Evolutionary conservation across 257 asterid genomes (phyloP).

Genomic region (Lithospermum erythrorhizon): DNA sequence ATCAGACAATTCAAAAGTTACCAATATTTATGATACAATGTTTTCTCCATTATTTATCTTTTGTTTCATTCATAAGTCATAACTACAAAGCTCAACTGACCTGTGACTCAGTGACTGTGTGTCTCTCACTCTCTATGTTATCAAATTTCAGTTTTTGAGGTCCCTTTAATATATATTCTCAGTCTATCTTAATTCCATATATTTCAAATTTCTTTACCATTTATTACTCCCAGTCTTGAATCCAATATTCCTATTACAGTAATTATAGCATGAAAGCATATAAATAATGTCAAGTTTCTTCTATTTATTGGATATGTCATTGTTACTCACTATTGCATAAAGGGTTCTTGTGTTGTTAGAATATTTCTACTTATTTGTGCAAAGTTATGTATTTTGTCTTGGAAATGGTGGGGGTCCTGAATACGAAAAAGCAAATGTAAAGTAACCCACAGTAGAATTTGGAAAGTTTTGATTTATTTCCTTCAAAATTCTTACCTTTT

Average conservation of each 20-base stretch:
- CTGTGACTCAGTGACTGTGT: no score
- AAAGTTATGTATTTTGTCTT: constrained; percentile 1
- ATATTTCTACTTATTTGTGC: neutral
- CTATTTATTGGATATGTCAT: no score
- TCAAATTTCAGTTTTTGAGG: no score
- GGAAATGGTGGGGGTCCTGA: no score
- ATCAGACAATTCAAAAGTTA: neutral
- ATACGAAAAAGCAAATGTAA: no score
- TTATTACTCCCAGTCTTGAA: constrained; percentile 11
- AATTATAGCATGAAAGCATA: neutral
- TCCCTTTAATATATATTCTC: no score
- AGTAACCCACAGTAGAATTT: neutral
- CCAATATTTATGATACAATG: no score
- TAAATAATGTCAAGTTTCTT: neutral
- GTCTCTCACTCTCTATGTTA: no score
- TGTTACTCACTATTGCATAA: neutral
- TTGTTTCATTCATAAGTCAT: no score
- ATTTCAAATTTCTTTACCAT: neutral
- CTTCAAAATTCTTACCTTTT: neutral
- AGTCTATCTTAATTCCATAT: neutral
- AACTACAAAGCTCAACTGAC: no score
- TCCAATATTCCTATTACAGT: neutral
- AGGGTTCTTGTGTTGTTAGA: neutral
- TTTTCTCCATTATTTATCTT: no score
- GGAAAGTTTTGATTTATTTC: neutral